phyloP scores from a whole-genome alignment of 805 yeast genomes.

The Metschnikowia shivogae region DNA sequence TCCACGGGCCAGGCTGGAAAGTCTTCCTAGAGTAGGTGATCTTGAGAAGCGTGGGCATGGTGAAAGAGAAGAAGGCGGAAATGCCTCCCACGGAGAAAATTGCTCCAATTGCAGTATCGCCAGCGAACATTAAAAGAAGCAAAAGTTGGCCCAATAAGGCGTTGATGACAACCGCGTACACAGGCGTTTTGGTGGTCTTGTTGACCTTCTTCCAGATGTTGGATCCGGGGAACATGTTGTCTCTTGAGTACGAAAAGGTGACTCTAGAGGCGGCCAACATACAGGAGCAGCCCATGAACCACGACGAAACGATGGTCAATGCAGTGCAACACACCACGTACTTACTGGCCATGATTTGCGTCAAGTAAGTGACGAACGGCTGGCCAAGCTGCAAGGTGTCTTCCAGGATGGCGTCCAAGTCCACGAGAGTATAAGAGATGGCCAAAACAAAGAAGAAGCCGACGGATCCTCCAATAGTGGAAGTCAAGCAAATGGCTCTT shows the following conservation, averaged over 20 bases:
- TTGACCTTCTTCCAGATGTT: slow-evolving; percentile 47
- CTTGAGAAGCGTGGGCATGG: slow-evolving; percentile 58
- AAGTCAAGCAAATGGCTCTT: slow-evolving; percentile 59
- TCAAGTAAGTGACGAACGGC: slow-evolving; percentile 53
- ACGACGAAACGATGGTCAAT: slow-evolving; percentile 41
- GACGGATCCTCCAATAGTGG: slow-evolving; percentile 49
- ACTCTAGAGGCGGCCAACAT: slow-evolving; percentile 66
- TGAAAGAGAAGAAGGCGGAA: slow-evolving; percentile 62
- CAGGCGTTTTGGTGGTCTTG: slow-evolving; percentile 53
- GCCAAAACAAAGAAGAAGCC: slow-evolving; percentile 58
- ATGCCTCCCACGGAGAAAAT: slow-evolving; percentile 72
- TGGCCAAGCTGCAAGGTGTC: slow-evolving; percentile 52
- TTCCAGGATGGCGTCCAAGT: slow-evolving; percentile 41
- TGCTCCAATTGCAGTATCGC: slow-evolving; percentile 63
- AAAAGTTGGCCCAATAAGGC: slow-evolving; percentile 51
- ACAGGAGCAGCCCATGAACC: slow-evolving; percentile 54
- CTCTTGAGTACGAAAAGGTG: slow-evolving; percentile 64
- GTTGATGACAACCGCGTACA: slow-evolving; percentile 61
- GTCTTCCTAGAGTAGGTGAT: slow-evolving; percentile 49
- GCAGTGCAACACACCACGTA: slow-evolving; percentile 41
- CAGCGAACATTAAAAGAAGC: slow-evolving; percentile 56
- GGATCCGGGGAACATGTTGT: slow-evolving; percentile 61
- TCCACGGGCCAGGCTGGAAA: slow-evolving; percentile 66
- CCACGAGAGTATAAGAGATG: slow-evolving; percentile 57
- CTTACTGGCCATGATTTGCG: slow-evolving; percentile 43